These are phyloP conservation scores for Anastatica hierochuntica DNA, from an alignment of 345 rosid genomes.

Conservation along the genomic window DNA sequence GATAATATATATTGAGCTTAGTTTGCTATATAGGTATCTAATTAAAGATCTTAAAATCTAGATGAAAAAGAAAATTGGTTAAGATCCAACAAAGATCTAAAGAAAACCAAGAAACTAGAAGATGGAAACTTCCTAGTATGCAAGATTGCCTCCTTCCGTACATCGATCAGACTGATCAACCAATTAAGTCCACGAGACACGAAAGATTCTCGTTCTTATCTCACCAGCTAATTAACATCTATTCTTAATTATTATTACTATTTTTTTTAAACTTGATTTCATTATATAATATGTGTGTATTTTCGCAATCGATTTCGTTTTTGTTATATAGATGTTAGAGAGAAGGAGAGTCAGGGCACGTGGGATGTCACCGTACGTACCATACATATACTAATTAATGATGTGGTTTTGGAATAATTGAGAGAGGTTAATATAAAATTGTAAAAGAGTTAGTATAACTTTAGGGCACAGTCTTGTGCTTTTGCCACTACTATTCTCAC, in stretches of 20 bases:
- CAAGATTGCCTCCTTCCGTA: conserved; percentile 15
- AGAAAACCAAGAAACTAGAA: not conserved
- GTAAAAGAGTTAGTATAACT: conserved; percentile 14
- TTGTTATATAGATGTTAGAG: too few species aligned
- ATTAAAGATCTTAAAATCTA: conserved; percentile 1
- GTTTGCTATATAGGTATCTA: too few species aligned
- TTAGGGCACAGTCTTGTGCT: conserved; percentile 23
- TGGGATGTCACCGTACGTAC: conserved; percentile 28
- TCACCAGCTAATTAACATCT: conserved; percentile 9
- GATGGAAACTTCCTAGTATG: conserved; percentile 20
- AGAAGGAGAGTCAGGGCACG: conserved; percentile 19
- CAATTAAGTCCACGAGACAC: conserved; percentile 23
- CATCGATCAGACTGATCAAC: conserved; percentile 2
- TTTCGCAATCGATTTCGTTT: conserved; percentile 7
- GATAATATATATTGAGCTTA: too few species aligned
- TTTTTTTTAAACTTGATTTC: not conserved
- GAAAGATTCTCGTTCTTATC: conserved; percentile 21
- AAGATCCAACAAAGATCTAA: conserved; percentile 3
- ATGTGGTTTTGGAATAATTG: conserved; percentile 12
- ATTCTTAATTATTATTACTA: not conserved
- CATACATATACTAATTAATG: conserved; percentile 21
- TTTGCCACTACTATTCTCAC: conserved; percentile 16
- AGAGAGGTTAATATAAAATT: conserved; percentile 18
- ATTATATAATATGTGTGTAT: not conserved
- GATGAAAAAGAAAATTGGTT: not conserved